These are phyloP conservation scores for Gymnopilus dilepis DNA, from an alignment of 768 basidiomycete species.

Conservation along the genomic window DNA sequence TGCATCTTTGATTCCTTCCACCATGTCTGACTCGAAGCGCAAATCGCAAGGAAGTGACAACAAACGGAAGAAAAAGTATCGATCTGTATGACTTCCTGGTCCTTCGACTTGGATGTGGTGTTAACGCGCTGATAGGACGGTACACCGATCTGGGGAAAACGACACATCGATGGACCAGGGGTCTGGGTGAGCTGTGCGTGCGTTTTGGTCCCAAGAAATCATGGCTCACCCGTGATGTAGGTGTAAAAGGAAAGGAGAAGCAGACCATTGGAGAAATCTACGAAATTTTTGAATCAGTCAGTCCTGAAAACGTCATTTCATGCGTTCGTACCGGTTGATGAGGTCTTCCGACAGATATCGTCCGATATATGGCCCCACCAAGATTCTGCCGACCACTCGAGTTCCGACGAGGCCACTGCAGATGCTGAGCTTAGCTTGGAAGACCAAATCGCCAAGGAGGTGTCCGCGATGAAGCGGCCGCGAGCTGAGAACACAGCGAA, in stretches of 20 bases:
- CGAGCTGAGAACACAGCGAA: constrained; percentile 44
- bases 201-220: neutral
- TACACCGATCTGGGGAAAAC: constrained; percentile 67
- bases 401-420: constrained; percentile 38
- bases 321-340: neutral
- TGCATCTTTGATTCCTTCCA: constrained; percentile 7
- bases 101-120: neutral
- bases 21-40: constrained; percentile 34
- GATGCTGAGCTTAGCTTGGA: constrained; percentile 61
- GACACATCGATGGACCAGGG: constrained; percentile 78
- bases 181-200: constrained; percentile 79
- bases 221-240: constrained; percentile 30
- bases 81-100: constrained; percentile 44
- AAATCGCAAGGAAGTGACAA: constrained; percentile 33
- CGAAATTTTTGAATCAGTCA: constrained; percentile 78
- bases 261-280: constrained; percentile 78
- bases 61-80: constrained; percentile 53
- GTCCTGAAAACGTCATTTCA: constrained; percentile 27
- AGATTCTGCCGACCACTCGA: constrained; percentile 24
- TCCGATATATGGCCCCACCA: constrained; percentile 71
- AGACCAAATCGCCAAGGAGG: constrained; percentile 71
- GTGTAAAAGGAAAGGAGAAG: constrained; percentile 82
- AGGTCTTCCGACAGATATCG: constrained; percentile 64
- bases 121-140: constrained; percentile 54
- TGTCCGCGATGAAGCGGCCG: constrained; percentile 72